phyloP scores from a whole-genome alignment of 208 protist genomes.

The Tritrichomonas musculus region DNA sequence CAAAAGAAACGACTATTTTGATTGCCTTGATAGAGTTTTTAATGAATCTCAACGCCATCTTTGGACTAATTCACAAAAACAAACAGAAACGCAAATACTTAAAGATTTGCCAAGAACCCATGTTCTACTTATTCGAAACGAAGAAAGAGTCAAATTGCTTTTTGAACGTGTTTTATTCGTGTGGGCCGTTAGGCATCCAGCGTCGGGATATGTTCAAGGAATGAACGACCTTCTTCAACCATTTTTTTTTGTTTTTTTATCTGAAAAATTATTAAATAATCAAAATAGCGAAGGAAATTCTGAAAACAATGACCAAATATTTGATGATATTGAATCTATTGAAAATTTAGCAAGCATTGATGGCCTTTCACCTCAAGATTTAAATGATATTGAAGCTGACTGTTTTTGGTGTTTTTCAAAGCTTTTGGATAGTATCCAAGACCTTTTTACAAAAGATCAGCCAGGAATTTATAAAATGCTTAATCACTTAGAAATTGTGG shows the following conservation, averaged over 20 bases:
- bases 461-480: slow-evolving; percentile 72
- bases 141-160: slow-evolving; percentile 18
- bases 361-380: neutral
- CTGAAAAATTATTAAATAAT: neutral
- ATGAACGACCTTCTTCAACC: slow-evolving; percentile 78
- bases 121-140: neutral
- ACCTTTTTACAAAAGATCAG: slow-evolving; percentile 74
- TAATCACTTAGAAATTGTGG: slow-evolving; percentile 38
- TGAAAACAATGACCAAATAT: too few relatives aligned
- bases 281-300: too few relatives aligned
- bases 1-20: slow-evolving; percentile 8
- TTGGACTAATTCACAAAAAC: slow-evolving; percentile 12
- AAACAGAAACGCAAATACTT: neutral
- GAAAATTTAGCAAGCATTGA: neutral
- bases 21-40: neutral
- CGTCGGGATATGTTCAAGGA: slow-evolving; percentile 78
- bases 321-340: too few relatives aligned
- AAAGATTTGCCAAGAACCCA: neutral
- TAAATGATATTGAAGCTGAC: slow-evolving; percentile 68
- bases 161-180: slow-evolving; percentile 75
- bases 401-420: slow-evolving; percentile 71
- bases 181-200: slow-evolving; percentile 75
- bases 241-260: slow-evolving; percentile 67
- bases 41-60: neutral
- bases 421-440: slow-evolving; percentile 68